phyloP scores from a whole-genome alignment of 1,284 basidiomycete species.

The Athelia sp. region DNA sequence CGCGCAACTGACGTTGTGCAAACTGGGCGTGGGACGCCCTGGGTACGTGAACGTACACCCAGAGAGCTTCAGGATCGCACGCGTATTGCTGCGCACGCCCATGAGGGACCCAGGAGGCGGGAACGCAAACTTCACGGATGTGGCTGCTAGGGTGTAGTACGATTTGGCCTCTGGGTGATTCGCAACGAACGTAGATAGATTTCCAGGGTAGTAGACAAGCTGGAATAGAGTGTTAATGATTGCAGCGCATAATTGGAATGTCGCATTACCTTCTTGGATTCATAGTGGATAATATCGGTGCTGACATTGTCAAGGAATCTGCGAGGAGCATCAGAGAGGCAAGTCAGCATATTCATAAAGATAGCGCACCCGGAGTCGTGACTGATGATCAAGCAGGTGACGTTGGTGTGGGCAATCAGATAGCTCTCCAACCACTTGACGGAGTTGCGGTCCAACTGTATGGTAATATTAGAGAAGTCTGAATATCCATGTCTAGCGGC shows the following conservation, averaged over 20 bases:
- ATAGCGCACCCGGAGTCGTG: no score
- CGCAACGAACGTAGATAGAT: conserved; percentile 95
- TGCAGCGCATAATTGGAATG: no score
- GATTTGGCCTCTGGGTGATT: conserved; percentile 96
- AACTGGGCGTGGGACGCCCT: no score
- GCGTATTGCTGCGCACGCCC: conserved; percentile 99
- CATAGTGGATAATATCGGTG: conserved; percentile 98
- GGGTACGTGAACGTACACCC: conserved; percentile 98
- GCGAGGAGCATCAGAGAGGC: no score
- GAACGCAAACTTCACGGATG: conserved; percentile 97
- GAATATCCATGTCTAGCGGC: no score
- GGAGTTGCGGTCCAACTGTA: conserved; percentile 97
- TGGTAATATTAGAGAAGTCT: no score
- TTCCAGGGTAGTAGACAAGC: conserved; percentile 95
- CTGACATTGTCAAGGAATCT: conserved; percentile 98
- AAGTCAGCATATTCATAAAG: no score
- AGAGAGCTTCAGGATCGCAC: conserved; percentile 96
- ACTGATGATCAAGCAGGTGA: conserved; percentile 79
- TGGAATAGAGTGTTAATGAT: conserved; percentile 99
- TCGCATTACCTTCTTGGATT: no score
- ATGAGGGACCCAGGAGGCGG: conserved; percentile 94
- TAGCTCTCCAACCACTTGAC: conserved; percentile 97
- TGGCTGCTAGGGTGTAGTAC: conserved; percentile 91
- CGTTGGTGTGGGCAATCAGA: conserved; percentile 82
- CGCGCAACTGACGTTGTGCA: conserved; percentile 88